Evolutionary conservation across 2,329 filamentous ascomycete species (phyloP).

Genomic region (Curvularia verruculosa): DNA sequence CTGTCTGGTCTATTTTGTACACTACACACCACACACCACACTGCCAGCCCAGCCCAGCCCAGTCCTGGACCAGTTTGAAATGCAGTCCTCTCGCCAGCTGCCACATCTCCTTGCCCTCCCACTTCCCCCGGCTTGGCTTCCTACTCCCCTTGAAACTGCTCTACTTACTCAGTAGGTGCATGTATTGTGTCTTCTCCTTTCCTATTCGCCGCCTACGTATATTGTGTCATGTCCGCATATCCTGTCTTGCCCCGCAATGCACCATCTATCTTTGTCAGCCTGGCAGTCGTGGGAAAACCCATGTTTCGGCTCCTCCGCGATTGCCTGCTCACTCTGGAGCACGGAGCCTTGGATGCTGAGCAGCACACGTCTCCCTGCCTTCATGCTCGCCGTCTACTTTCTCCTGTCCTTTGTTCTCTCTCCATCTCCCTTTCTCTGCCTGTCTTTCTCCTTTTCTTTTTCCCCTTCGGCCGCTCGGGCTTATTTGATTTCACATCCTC

Average conservation of each 20-base stretch:
- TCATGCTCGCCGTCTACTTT: not conserved
- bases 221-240: constrained; percentile 22
- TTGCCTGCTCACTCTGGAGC: constrained; percentile 17
- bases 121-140: constrained; percentile 10
- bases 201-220: constrained; percentile 23
- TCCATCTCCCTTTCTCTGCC: not conserved
- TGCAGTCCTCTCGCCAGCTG: constrained; percentile 38
- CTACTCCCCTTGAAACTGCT: constrained; percentile 15
- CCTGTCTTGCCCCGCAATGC: constrained; percentile 30
- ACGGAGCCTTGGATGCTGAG: constrained; percentile 8
- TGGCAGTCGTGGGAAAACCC: constrained; percentile 12
- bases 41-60: constrained; percentile 26
- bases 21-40: constrained; percentile 24
- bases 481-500: constrained; percentile 12
- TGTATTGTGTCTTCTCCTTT: constrained; percentile 4
- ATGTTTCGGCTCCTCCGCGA: constrained; percentile 12
- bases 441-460: constrained; percentile 27
- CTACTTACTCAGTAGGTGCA: constrained; percentile 16
- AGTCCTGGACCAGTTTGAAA: constrained; percentile 16
- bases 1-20: too few species aligned
- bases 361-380: not conserved
- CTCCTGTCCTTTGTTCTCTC: constrained; percentile 8
- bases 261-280: constrained; percentile 9
- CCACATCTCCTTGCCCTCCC: constrained; percentile 35
- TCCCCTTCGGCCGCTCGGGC: constrained; percentile 16